A percentile compares a stretch with the other conserved stretches of the same genome.
Conservation (phyloP, 768 basidiomycete genomes). For the Cubamyces sp. region DNA sequence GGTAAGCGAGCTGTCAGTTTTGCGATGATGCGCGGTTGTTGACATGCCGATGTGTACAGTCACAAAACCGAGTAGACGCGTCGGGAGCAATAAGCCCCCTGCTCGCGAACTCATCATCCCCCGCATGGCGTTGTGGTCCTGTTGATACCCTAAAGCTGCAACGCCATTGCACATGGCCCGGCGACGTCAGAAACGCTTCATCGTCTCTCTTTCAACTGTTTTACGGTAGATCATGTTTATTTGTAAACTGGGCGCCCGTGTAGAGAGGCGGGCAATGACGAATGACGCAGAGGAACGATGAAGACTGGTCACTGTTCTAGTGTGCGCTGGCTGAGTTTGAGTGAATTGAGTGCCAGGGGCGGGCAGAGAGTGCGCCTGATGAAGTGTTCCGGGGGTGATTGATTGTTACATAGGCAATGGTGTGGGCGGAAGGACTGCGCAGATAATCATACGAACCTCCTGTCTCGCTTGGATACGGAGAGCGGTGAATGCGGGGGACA, state of each 20-base stretch:
- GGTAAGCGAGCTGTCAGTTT: constrained; percentile 34
- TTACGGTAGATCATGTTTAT: constrained; percentile 26
- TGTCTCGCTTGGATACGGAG: no score
- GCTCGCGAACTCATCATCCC: constrained; percentile 8
- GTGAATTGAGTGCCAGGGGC: background rate
- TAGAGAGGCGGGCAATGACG: constrained; percentile 6
- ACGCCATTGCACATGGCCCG: constrained; percentile 1
- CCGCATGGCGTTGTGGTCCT: constrained; percentile 10
- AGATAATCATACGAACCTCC: background rate
- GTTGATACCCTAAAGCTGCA: constrained; percentile 29
- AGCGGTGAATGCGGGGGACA: no score
- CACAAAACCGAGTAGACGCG: constrained; percentile 40
- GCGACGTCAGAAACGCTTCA: constrained; percentile 5
- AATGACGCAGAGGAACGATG: constrained; percentile 19
- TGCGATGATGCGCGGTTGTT: background rate
- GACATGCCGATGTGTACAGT: constrained; percentile 27
- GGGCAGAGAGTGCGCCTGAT: no score
- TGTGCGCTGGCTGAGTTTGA: background rate
- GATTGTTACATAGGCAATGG: background rate
- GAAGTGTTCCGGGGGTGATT: background rate
- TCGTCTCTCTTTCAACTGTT: constrained; percentile 16
- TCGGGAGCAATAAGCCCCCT: constrained; percentile 4
- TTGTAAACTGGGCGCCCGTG: constrained; percentile 23
- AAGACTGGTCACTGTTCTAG: constrained; percentile 1
- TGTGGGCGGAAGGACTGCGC: background rate